Evolutionary conservation across 306 rosid genomes (phyloP).

Genomic region (Parietaria judaica): DNA sequence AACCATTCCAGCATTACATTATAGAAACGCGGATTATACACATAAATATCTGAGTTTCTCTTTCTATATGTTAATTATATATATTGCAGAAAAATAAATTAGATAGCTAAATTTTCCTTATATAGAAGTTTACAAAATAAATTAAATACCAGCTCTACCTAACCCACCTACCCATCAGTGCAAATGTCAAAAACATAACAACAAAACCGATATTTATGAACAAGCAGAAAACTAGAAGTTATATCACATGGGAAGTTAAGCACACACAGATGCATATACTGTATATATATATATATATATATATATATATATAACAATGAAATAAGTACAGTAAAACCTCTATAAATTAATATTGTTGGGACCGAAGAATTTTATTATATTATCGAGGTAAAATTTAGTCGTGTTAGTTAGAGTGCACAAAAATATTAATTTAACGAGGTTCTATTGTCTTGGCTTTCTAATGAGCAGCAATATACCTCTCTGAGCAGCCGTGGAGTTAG

Average conservation of each 20-base stretch:
- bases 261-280: too few relatives aligned
- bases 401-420: too few relatives aligned
- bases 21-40: not conserved
- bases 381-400: too few relatives aligned
- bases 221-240: not conserved
- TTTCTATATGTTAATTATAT: too few relatives aligned
- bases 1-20: not conserved
- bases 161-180: not conserved
- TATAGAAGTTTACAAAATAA: not conserved
- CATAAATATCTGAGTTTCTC: not conserved
- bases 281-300: too few relatives aligned
- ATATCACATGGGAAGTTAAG: too few relatives aligned
- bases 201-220: not conserved
- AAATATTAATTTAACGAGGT: too few relatives aligned
- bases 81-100: not conserved
- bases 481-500: constrained; percentile 57
- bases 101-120: not conserved
- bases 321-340: too few relatives aligned
- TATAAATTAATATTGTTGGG: too few relatives aligned
- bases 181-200: not conserved
- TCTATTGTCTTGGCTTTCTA: not conserved
- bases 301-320: too few relatives aligned
- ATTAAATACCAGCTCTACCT: not conserved
- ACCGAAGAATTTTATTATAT: too few relatives aligned
- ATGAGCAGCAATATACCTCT: constrained; percentile 47